These are phyloP conservation scores for Pontederia paniculata DNA, from an alignment of 176 grass and related monocot species.

Conservation along the genomic window DNA sequence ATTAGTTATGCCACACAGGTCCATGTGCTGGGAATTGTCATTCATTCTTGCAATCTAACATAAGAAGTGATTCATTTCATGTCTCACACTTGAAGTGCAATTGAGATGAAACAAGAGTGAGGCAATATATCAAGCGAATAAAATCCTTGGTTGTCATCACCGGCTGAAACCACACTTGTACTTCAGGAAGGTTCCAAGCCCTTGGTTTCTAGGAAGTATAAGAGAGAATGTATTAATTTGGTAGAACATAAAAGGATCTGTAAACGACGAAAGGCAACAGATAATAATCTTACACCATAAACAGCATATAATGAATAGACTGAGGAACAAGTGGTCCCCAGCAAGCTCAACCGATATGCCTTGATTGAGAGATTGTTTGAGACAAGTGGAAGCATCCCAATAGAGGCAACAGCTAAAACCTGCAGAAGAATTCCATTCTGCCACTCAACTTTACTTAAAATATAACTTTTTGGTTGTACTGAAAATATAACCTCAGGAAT, in stretches of 20 bases:
- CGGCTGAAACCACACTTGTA: constrained; percentile 58
- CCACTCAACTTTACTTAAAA: too few species aligned
- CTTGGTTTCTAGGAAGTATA: constrained; percentile 57
- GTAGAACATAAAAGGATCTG: neutral
- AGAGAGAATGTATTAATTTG: constrained; percentile 6
- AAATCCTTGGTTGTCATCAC: constrained; percentile 79
- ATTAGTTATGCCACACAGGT: constrained; percentile 5
- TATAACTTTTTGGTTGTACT: too few species aligned
- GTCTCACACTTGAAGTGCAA: constrained; percentile 82
- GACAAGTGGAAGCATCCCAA: constrained; percentile 78
- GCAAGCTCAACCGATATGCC: constrained; percentile 69
- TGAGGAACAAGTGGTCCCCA: constrained; percentile 76
- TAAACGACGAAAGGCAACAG: neutral
- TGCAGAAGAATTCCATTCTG: neutral
- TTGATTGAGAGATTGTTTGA: constrained; percentile 56
- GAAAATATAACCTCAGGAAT: too few species aligned
- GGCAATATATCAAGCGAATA: constrained; percentile 77
- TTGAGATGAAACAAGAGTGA: constrained; percentile 76
- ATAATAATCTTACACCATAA: constrained; percentile 41
- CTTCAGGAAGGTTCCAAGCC: constrained; percentile 42
- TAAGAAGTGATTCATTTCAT: neutral
- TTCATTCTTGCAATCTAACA: constrained; percentile 18
- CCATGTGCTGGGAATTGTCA: constrained; percentile 8
- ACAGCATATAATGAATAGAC: constrained; percentile 59
- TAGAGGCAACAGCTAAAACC: constrained; percentile 66